phyloP scores from a whole-genome alignment of 1,284 basidiomycete genomes.

The Puccinia coronata region DNA sequence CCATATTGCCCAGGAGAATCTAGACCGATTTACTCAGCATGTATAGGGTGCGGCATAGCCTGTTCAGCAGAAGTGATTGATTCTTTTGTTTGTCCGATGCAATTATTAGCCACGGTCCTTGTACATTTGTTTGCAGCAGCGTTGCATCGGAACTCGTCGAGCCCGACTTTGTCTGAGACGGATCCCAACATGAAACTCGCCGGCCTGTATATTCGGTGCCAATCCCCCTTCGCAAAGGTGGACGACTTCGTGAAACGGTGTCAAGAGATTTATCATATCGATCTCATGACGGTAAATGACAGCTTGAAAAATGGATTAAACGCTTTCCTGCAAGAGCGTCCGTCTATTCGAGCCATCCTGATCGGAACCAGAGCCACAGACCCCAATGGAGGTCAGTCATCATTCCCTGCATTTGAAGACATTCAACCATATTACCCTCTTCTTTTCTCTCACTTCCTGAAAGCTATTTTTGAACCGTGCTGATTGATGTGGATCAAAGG shows the following conservation, averaged over 20 bases:
- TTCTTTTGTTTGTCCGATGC: not conserved
- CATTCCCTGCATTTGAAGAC: not conserved
- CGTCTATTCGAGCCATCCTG: conserved; percentile 71
- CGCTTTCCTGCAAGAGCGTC: conserved; percentile 67
- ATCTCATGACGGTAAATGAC: conserved; percentile 73
- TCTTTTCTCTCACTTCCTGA: not conserved
- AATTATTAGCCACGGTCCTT: conserved; percentile 78
- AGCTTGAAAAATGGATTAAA: conserved; percentile 80
- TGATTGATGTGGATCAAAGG: not conserved
- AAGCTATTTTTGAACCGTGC: not conserved
- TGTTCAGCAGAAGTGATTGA: not conserved
- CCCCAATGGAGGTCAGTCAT: conserved; percentile 72
- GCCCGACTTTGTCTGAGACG: conserved; percentile 44
- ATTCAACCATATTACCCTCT: not conserved
- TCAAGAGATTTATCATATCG: conserved; percentile 71
- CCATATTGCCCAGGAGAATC: not conserved
- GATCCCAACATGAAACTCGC: conserved; percentile 65
- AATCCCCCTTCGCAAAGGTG: conserved; percentile 79
- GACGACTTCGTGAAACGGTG: conserved; percentile 78
- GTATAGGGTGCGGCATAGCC: no score
- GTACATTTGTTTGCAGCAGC: conserved; percentile 80
- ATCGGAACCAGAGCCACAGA: conserved; percentile 85
- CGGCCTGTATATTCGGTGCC: conserved; percentile 84
- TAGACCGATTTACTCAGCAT: no score
- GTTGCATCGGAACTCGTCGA: conserved; percentile 54